phyloP scores from a whole-genome alignment of 805 yeast species.

The Kuraishia ogatae region DNA sequence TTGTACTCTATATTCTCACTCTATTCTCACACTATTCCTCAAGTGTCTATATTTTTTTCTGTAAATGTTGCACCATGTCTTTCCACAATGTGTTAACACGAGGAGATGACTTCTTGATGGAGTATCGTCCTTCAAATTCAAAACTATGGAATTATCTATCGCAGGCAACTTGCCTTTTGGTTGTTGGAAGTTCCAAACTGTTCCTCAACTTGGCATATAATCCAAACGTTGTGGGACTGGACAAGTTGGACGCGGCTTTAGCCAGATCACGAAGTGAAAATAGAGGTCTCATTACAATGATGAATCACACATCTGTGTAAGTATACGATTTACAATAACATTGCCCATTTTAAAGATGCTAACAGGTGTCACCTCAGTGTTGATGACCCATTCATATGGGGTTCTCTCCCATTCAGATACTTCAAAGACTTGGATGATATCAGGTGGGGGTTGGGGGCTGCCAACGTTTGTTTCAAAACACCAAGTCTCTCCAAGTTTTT shows the following conservation, averaged over 20 bases:
- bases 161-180: constrained; percentile 56
- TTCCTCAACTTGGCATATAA: constrained; percentile 54
- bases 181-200: constrained; percentile 57
- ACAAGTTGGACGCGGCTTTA: constrained; percentile 56
- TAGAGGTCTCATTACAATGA: constrained; percentile 71
- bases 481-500: constrained; percentile 50
- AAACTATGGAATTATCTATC: constrained; percentile 61
- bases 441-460: constrained; percentile 94
- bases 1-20: too few species aligned
- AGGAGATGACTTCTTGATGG: constrained; percentile 62
- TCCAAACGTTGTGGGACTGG: constrained; percentile 52
- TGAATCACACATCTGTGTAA: constrained; percentile 81
- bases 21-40: too few species aligned
- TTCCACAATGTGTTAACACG: constrained; percentile 56
- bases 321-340: too few species aligned
- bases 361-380: too few species aligned
- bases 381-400: constrained; percentile 91
- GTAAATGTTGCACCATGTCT: constrained; percentile 39
- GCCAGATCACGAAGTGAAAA: constrained; percentile 56
- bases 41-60: too few species aligned
- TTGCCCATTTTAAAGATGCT: too few species aligned
- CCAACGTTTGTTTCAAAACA: constrained; percentile 75
- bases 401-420: constrained; percentile 66
- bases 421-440: constrained; percentile 55
- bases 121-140: constrained; percentile 42